Conservation (phyloP, 179 eudicot genomes). For the Sideroxylon spinosum region DNA sequence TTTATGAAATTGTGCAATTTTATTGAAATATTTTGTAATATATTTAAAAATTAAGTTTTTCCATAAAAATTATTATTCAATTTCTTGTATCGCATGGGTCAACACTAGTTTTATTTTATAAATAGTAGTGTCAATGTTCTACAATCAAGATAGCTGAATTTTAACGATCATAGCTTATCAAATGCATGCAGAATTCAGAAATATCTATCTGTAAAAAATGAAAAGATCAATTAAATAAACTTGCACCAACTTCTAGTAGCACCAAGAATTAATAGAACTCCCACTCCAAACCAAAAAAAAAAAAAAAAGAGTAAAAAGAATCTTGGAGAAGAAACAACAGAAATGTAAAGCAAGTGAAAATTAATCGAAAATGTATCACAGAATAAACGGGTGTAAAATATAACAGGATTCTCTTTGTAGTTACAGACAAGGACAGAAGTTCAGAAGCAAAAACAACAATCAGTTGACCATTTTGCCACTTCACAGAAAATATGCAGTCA, state of each 20-base stretch:
- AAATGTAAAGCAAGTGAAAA: background rate
- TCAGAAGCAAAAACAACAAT: background rate
- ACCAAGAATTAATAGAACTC: background rate
- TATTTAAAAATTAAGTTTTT: too few relatives aligned
- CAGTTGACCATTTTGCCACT: background rate
- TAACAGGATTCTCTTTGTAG: background rate
- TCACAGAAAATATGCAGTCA: background rate
- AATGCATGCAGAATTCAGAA: conserved; percentile 10
- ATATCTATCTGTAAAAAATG: background rate
- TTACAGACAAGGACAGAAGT: background rate
- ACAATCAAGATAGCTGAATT: background rate
- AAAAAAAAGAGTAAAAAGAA: too few relatives aligned
- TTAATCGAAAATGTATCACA: background rate
- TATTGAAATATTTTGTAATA: too few relatives aligned
- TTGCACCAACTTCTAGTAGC: background rate
- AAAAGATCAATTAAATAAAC: background rate
- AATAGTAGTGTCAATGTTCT: background rate
- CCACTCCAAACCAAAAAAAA: background rate
- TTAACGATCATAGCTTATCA: background rate
- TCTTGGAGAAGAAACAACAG: background rate
- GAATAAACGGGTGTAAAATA: background rate
- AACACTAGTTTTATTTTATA: conserved; percentile 5
- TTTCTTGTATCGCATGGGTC: too few relatives aligned
- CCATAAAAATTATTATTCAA: too few relatives aligned
- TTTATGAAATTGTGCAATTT: too few relatives aligned